Percentiles rank a stretch among this genome's conserved stretches.
Conservation (phyloP, 345 rosid genomes). For the Syzygium jambos region DNA sequence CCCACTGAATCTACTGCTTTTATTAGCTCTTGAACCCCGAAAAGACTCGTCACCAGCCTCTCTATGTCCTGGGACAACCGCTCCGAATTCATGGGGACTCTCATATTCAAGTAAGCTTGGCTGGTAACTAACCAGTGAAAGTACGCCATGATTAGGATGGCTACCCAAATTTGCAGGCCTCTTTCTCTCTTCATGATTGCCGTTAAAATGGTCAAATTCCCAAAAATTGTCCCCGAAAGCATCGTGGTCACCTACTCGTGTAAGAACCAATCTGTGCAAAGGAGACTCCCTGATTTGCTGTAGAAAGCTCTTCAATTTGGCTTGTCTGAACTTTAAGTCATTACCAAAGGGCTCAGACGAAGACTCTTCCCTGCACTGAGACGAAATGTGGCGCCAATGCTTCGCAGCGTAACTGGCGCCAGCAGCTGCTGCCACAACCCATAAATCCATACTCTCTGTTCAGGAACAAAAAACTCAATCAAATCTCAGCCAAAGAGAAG, state of each 20-base stretch:
- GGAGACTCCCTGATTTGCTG: conserved; percentile 15
- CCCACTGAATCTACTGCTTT: neutral
- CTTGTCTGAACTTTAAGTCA: neutral
- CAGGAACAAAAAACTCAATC: neutral
- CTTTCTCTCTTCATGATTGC: neutral
- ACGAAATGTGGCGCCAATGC: conserved; percentile 10
- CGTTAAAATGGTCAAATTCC: neutral
- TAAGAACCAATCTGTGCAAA: conserved; percentile 9
- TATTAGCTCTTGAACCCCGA: neutral
- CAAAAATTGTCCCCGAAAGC: neutral
- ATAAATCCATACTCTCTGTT: conserved; percentile 19
- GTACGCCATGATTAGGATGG: neutral
- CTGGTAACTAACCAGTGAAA: neutral
- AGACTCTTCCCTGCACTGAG: conserved; percentile 1
- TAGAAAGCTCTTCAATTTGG: conserved; percentile 8
- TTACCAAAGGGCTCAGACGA: neutral
- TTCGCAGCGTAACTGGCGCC: conserved; percentile 25
- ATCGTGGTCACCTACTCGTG: neutral
- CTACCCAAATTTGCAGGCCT: neutral
- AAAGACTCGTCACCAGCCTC: conserved; percentile 1
- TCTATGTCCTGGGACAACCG: neutral
- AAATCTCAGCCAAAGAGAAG: conserved; percentile 39
- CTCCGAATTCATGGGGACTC: neutral
- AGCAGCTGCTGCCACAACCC: conserved; percentile 37
- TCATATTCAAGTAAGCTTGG: neutral